Evolutionary conservation across 2,329 filamentous ascomycete species (phyloP), one percentile per base, ranked within the genome.

Genomic region (Clathrospora elynae): DNA sequence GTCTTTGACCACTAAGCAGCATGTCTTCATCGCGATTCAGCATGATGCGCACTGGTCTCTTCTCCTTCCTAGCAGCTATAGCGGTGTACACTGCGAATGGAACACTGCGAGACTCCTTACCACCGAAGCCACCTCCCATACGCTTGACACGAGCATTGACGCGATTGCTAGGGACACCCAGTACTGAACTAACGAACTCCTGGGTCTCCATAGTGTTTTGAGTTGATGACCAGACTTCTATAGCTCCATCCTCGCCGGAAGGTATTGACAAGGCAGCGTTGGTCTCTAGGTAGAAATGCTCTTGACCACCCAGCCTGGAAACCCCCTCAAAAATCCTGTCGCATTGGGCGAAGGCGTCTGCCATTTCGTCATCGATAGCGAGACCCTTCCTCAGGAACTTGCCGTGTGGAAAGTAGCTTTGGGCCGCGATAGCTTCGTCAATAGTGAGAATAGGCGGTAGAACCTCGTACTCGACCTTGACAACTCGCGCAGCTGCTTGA

Each of bases 221-320:
- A 0, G 68, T 71, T 2, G 68, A 71, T 3, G 68, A 71, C 68
- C 68, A 96, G 6, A 99, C 82, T 62, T 97, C 92, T 79, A 97
- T 91, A 62, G 92, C 90, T 0, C 90, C 91, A 68, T 96, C 90
- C 69, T 96, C 92, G 0, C 82, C 83, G 61, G 95, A 95, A 0
- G 92, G 92, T 35, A 96, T 84, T 0, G 83, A 89, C 2, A 96
- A 71, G 30, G 85, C 86, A 1, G 89, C 91, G 51, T 96, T 86
- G 0, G 92, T 96, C 70, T 97, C 92, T 1, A 97, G 79, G 59
- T 97, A 97, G 66, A 97, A 97, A 64, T 97, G 92, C 67, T 97
- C 92, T 64, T 99, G 93, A 0, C 92, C 93, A 35, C 92, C 92
- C 79, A 97, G 95, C 38, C 90, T 79, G 1, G 85, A 81, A 0